Evolutionary conservation across 495 filamentous ascomycete genomes (phyloP).

Genomic region (Talaromyces trachyspermus): DNA sequence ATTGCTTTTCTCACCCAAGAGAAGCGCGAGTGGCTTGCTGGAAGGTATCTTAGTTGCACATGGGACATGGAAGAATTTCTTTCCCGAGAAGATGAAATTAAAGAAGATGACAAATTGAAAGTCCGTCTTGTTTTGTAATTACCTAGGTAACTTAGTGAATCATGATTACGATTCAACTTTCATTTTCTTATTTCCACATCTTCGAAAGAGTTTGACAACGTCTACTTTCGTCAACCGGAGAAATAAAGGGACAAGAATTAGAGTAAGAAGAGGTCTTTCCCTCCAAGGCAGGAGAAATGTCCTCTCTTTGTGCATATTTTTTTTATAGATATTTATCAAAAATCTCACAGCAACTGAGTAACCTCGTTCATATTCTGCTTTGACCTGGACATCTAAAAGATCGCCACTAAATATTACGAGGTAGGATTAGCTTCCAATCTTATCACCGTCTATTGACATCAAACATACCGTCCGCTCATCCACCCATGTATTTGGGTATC

Average conservation of each 20-base stretch:
- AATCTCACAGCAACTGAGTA: slow-evolving; percentile 70
- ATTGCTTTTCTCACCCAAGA: slow-evolving; percentile 29
- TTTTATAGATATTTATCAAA: slow-evolving; percentile 64
- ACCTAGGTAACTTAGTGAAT: too few species aligned
- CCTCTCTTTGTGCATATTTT: too few species aligned
- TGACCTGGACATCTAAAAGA: slow-evolving; percentile 57
- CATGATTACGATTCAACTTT: too few species aligned
- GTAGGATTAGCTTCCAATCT: neutral
- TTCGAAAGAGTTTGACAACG: too few species aligned
- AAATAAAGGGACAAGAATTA: too few species aligned
- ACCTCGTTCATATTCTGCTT: slow-evolving; percentile 71
- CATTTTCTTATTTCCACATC: too few species aligned
- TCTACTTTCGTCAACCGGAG: too few species aligned
- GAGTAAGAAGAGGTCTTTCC: too few species aligned
- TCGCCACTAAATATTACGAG: slow-evolving; percentile 27
- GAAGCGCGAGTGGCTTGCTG: slow-evolving; percentile 29
- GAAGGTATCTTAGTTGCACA: slow-evolving; percentile 24
- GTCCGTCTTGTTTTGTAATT: too few species aligned
- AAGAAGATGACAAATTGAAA: slow-evolving; percentile 30
- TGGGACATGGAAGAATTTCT: slow-evolving; percentile 43
- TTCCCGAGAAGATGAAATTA: slow-evolving; percentile 32
- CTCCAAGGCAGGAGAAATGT: too few species aligned
- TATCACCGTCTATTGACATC: neutral
- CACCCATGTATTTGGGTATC: slow-evolving; percentile 77
- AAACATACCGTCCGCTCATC: slow-evolving; percentile 66